Base-by-base conservation (phyloP, 1,284 basidiomycete genomes). In the Ustilago bromivora region DNA sequence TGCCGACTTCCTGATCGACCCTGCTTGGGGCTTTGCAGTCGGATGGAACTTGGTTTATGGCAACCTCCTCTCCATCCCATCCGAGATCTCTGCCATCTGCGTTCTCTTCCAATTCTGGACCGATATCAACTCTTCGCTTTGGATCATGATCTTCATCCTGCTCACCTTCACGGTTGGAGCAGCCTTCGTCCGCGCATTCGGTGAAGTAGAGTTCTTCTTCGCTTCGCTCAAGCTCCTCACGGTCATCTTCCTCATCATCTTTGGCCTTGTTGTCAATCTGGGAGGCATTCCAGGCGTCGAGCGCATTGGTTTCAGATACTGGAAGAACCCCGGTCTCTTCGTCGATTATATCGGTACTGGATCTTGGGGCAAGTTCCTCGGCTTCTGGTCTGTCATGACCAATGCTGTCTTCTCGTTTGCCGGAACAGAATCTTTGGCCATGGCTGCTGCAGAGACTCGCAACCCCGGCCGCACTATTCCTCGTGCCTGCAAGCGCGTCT, bases 321-420 rank as follows among this genome's bases (percentile, higher is more conserved):
- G 84, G 84, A 57, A 71, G 15, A 64, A 87, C 57, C 88, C 88
- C 0, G 89, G 88, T n/a, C 87, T 88, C 8, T 80, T 82, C 38
- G 69, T 63, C 57, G 78, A 78, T 38, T 65, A 82, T 60, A 88
- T 88, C 38, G 75, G 82, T 1, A 87, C 82, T 0, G 93, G 92
- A 0, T 61, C 88, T 2, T 90, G 89, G 80, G 92, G 92, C 2
- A 88, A 88, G 8, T 87, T 87, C 73, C 62, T 87, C 2, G 86
- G 81, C 10, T 85, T 83, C 58, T 82, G 78, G 62, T 57, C 58
- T 32, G 75, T 84, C 1, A 78, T 86, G 49, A 78, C 80, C 40
- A 78, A 85, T 34, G 93, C 94, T 12, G 93, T 92, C 3, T 95
- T 95, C 88, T 92, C 91, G 17, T 94, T 92, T 88, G 92, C 47